Percentiles rank a stretch among this genome's conserved stretches.
Conservation (phyloP, 345 rosid genomes). For the Hibiscus tridactylites region DNA sequence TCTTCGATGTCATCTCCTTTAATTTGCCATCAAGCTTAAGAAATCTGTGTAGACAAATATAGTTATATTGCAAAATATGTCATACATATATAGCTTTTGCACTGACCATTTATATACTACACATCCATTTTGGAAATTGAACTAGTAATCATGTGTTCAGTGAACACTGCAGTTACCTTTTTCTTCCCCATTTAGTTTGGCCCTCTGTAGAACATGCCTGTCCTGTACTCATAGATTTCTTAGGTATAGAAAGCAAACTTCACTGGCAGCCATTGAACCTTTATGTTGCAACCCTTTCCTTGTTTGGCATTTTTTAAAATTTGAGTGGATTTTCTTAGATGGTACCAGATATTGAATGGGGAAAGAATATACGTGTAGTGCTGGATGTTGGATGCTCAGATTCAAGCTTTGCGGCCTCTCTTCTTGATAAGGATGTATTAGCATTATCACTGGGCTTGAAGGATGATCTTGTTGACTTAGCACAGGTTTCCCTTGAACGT, state of each 20-base stretch:
- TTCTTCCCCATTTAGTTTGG: not conserved
- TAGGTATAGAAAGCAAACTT: not conserved
- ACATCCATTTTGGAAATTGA: not conserved
- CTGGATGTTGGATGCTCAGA: slow-evolving; percentile 77
- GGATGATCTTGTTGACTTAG: slow-evolving; percentile 86
- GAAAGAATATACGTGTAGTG: slow-evolving; percentile 84
- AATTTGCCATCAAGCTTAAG: not conserved
- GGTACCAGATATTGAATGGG: slow-evolving; percentile 99
- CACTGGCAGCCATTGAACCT: not conserved
- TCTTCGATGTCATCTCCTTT: not conserved
- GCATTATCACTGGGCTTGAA: slow-evolving; percentile 75
- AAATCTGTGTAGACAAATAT: not conserved
- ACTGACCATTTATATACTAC: not conserved
- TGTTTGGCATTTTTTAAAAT: slow-evolving; percentile 15
- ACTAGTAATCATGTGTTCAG: not conserved
- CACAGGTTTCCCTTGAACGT: slow-evolving; percentile 80
- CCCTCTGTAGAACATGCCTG: not conserved
- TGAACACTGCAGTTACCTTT: not conserved
- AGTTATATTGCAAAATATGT: not conserved
- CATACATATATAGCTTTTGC: not conserved
- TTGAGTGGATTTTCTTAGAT: slow-evolving; percentile 53
- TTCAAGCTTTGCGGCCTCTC: slow-evolving; percentile 65
- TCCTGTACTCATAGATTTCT: not conserved
- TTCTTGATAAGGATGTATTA: slow-evolving; percentile 72
- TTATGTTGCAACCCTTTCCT: not conserved